Evolutionary conservation across 1,284 basidiomycete genomes (phyloP).

Genomic region (Trametes polyzona): DNA sequence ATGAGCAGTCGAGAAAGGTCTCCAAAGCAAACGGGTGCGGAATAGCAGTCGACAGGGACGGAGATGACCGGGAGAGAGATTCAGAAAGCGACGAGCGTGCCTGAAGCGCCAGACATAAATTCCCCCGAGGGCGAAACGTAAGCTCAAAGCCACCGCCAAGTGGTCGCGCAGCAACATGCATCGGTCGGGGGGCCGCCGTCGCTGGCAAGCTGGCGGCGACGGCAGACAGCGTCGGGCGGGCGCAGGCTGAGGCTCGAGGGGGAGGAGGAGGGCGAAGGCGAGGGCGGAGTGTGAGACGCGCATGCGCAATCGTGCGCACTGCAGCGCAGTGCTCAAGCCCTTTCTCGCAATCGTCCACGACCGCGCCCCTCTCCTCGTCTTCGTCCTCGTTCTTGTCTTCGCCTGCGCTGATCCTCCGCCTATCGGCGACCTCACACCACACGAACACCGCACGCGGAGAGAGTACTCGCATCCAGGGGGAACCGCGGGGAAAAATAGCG

Average conservation of each 20-base stretch:
- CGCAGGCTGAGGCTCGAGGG: background rate
- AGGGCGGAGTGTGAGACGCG: background rate
- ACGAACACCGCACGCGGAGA: too few species aligned
- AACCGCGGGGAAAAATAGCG: background rate
- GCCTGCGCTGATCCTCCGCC: background rate
- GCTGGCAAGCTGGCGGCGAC: background rate
- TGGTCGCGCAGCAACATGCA: background rate
- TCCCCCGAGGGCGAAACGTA: slow-evolving; percentile 1
- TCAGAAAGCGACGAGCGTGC: slow-evolving; percentile 10
- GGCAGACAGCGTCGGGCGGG: background rate
- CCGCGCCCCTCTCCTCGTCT: background rate
- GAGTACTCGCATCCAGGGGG: background rate
- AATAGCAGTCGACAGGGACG: background rate
- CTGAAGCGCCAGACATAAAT: slow-evolving; percentile 17
- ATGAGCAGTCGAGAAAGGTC: background rate
- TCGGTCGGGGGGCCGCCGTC: background rate
- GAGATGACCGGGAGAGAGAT: slow-evolving; percentile 16
- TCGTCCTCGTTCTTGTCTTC: background rate
- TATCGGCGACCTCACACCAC: too few species aligned
- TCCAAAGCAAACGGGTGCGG: too few species aligned
- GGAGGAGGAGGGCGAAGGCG: background rate
- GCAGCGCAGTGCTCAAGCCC: background rate
- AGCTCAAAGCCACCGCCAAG: background rate
- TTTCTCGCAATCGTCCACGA: slow-evolving; percentile 13
- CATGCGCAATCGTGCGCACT: background rate